Base-by-base conservation (phyloP, 768 basidiomycete genomes). In the Dioszegia aurantiaca region DNA sequence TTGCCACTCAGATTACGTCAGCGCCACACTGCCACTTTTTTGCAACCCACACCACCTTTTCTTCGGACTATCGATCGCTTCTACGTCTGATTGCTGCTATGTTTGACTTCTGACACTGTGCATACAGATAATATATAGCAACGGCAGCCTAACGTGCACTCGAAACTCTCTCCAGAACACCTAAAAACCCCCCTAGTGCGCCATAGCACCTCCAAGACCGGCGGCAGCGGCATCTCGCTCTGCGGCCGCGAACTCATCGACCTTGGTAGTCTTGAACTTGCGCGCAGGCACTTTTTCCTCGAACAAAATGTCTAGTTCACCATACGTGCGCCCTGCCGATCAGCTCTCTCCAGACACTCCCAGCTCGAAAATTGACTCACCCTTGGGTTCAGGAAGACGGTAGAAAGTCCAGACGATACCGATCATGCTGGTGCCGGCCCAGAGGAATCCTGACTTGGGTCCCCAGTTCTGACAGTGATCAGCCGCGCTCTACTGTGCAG, bases 281-380 rank as follows among this genome's bases (percentile, higher is more conserved):
- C 73, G 58, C 0, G 73, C 67, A 8, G 64, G 49, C 12, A 70
- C 48, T 23, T 56, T 51, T 9, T 63, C 59, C 40, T 64, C 63
- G 63, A 72, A 74, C 37, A 74, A 40, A 21, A 68, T 63, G 47
- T 74, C 73, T n/a, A 74, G 59, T 46, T 74, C 59, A 4, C 36
- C 58, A 31, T 53, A 59, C 4, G 49, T 52, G 11, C 39, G 10
- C 9, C 51, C 51, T 53, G 14, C 12, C 12, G 5, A 30, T 47
- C 46, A 47, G 64, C 39, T 9, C 26, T 4, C 4, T 19, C 40
- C 16, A 3, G 10, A 16, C 8, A 54, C 1, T 17, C 8, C 8
- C 2, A n/a, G 19, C 3, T 8, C 3, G 8, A 23, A 27, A 23
- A 47, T 28, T 14, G 26, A 47, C 40, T 55, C 33, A 37, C 30